phyloP scores from a whole-genome alignment of 805 yeast genomes.

The Wickerhamomyces bovis region DNA sequence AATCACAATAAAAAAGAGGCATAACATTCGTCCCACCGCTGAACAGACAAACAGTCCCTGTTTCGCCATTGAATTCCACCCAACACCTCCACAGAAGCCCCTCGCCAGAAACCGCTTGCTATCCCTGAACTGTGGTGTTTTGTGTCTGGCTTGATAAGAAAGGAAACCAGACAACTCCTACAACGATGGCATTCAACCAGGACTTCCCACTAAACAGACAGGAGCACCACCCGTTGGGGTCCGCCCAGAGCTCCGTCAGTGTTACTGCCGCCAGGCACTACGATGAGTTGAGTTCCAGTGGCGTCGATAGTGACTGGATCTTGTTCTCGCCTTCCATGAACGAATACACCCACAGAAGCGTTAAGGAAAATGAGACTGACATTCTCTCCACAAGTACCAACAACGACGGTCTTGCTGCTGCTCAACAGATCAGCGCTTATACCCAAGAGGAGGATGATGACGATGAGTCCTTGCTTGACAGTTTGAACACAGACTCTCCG shows the following conservation, averaged over 20 bases:
- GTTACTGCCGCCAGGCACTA: constrained; percentile 1
- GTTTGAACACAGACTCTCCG: constrained; percentile 13
- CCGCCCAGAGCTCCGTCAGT: constrained; percentile 1
- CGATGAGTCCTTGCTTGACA: constrained; percentile 23
- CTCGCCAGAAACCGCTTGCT: not conserved
- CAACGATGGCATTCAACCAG: constrained; percentile 12
- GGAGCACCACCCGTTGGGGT: not conserved
- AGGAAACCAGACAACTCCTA: not conserved
- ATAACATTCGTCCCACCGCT: too few species aligned
- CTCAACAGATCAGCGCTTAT: not conserved
- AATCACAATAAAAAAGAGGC: too few species aligned
- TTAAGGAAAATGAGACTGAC: constrained; percentile 4
- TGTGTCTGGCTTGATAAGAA: not conserved
- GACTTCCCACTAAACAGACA: constrained; percentile 3
- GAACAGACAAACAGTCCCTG: too few species aligned
- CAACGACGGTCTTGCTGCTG: constrained; percentile 2
- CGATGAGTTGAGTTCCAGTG: constrained; percentile 21
- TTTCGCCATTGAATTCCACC: too few species aligned
- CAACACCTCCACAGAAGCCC: too few species aligned
- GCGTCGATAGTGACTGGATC: constrained; percentile 24
- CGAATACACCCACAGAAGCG: constrained; percentile 1
- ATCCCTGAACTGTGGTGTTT: not conserved
- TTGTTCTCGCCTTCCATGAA: constrained; percentile 19
- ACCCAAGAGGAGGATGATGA: constrained; percentile 18
- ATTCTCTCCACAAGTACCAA: constrained; percentile 15